Percentiles rank a stretch among this genome's conserved stretches.
phyloP scores from a whole-genome alignment of 495 filamentous ascomycete species.

The Ascodesmis nigricans region DNA sequence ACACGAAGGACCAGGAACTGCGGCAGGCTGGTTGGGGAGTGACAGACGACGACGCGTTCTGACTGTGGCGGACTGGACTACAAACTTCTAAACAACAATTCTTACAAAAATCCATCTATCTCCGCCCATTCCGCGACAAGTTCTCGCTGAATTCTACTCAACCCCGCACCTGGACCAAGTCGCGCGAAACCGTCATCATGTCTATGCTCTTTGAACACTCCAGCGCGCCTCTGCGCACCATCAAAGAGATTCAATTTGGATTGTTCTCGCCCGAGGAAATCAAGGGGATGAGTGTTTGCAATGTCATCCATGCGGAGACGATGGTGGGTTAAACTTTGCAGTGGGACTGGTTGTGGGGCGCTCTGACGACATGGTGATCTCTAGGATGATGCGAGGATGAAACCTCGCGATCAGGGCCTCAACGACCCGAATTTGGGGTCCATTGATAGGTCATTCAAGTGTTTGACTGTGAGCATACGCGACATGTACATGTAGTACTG shows the following conservation, averaged over 20 bases:
- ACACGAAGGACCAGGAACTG: too few relatives aligned
- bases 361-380: conserved; percentile 1
- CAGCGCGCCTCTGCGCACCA: conserved; percentile 80
- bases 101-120: too few relatives aligned
- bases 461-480: conserved; percentile 39
- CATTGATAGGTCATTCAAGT: conserved; percentile 81
- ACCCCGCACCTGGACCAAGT: too few relatives aligned
- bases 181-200: conserved; percentile 39
- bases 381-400: conserved; percentile 66
- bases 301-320: conserved; percentile 88
- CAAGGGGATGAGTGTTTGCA: conserved; percentile 85
- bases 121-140: too few relatives aligned
- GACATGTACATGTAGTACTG: too few relatives aligned
- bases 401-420: conserved; percentile 67
- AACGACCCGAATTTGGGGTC: conserved; percentile 89
- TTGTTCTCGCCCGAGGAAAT: conserved; percentile 91
- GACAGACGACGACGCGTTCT: too few relatives aligned
- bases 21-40: too few relatives aligned
- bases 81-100: too few relatives aligned
- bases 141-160: too few relatives aligned
- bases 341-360: not conserved
- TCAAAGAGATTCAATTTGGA: conserved; percentile 97
- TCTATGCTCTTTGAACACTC: conserved; percentile 78
- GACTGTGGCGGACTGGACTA: too few relatives aligned
- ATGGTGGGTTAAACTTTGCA: conserved; percentile 36